A percentile compares a stretch with the other conserved stretches of the same genome.
phyloP scores from a whole-genome alignment of 495 filamentous ascomycete genomes.

The Sporormia fimetaria region DNA sequence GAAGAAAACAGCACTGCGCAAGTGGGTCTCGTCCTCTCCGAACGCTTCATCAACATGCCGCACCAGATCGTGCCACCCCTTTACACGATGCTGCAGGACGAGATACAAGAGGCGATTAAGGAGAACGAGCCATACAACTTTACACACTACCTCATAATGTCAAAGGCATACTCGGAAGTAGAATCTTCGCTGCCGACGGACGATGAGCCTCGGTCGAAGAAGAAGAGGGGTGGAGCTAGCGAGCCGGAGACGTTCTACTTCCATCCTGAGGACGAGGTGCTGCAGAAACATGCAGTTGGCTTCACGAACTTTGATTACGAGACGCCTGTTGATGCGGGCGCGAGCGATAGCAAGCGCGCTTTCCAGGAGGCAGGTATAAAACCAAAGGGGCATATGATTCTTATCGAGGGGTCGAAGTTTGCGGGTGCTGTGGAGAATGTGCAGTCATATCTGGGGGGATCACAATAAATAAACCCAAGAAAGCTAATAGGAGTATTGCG shows the following conservation, averaged over 20 bases:
- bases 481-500: too few species aligned
- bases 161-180: constrained; percentile 82
- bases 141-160: constrained; percentile 82
- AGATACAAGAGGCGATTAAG: constrained; percentile 78
- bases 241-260: constrained; percentile 60
- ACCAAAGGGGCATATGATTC: constrained; percentile 49
- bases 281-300: constrained; percentile 59
- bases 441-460: constrained; percentile 11
- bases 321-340: constrained; percentile 62
- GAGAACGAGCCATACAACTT: constrained; percentile 91
- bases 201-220: constrained; percentile 55
- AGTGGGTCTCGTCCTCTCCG: constrained; percentile 77
- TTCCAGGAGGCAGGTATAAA: constrained; percentile 90
- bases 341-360: constrained; percentile 79
- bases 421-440: constrained; percentile 40
- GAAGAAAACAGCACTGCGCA: constrained; percentile 41
- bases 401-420: constrained; percentile 36
- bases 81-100: constrained; percentile 91
- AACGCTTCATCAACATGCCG: constrained; percentile 92
- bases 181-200: constrained; percentile 61
- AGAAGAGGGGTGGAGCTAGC: constrained; percentile 51
- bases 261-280: constrained; percentile 91
- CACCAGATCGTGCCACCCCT: constrained; percentile 84
- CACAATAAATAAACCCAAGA: constrained; percentile 6
- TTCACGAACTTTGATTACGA: constrained; percentile 60